A percentile compares a stretch with the other conserved stretches of the same genome.
Conservation (phyloP, 1,284 basidiomycete species). For the Entoloma clypeatum region DNA sequence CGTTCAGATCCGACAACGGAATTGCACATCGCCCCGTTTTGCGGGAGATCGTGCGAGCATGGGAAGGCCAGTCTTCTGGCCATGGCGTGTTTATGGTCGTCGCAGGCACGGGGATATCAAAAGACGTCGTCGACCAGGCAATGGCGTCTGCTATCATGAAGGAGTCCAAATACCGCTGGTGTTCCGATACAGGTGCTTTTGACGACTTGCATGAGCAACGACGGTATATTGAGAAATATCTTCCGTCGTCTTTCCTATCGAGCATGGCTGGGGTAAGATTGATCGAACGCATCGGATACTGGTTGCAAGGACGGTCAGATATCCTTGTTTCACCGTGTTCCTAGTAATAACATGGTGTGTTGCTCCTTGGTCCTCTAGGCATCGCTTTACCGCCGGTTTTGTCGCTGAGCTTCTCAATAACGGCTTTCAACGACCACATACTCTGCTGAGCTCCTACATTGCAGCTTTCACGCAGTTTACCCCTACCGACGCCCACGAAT, state of each 20-base stretch:
- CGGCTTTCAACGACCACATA: conserved; percentile 33
- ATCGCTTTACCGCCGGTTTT: conserved; percentile 39
- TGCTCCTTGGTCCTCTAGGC: conserved; percentile 19
- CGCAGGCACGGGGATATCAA: conserved; percentile 40
- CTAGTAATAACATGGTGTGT: neutral
- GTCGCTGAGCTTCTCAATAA: conserved; percentile 33
- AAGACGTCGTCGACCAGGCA: conserved; percentile 38
- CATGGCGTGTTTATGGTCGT: conserved; percentile 39
- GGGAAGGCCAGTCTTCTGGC: conserved; percentile 32
- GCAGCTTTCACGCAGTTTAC: conserved; percentile 34
- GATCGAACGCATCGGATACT: conserved; percentile 35
- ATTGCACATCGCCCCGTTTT: conserved; percentile 34
- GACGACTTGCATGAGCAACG: conserved; percentile 28
- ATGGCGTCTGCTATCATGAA: conserved; percentile 42
- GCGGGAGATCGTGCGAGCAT: conserved; percentile 37
- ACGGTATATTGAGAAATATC: conserved; percentile 32
- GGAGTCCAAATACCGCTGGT: conserved; percentile 38
- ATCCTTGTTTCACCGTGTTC: neutral
- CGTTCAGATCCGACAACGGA: conserved; percentile 35
- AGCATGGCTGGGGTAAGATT: conserved; percentile 28
- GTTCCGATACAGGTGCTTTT: conserved; percentile 39
- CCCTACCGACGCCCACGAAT: conserved; percentile 31
- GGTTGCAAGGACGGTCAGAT: conserved; percentile 37
- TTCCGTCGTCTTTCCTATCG: conserved; percentile 27
- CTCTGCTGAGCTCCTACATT: conserved; percentile 36